Evolutionary conservation across 2,329 filamentous ascomycete species (phyloP), one percentile per base, ranked within the genome.

Genomic region (Stagonosporopsis vannaccii): DNA sequence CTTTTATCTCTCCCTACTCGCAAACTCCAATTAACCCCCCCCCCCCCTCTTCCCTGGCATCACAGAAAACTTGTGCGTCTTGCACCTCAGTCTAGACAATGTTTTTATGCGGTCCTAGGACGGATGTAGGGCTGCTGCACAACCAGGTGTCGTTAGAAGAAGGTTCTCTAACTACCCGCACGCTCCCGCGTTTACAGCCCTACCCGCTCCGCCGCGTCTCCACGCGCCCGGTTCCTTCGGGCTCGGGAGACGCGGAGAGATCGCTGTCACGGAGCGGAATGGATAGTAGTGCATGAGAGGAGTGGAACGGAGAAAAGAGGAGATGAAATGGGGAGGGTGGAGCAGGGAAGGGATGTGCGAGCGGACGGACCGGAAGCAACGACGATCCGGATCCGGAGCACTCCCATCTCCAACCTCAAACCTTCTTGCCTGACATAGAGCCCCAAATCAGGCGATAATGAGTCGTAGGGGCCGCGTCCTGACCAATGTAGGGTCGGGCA

Each of bases 301-400:
- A n/a, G n/a, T n/a, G 41, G 41, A 39, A 36, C 30, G 13, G 30
- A 32, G 28, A 30, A 9, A 12, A 12, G 28, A 5, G 28, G 28
- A 6, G 28, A 9, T 9, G 28, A 11, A 3, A 11, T 3, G 28
- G 4, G 30, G 33, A 23, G 25, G 30, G 36, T 11, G 46, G 46
- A 40, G 26, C 28, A 22, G 37, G 26, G n/a, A 36, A 36, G 36
- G 36, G 46, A 49, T 49, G 36, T 41, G 33, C 36, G 46, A 49
- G 36, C 46, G 46, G 46, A 49, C 33, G 17, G 11, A 12, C 43
- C 43, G 43, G 43, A 37, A 17, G 25, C n/a, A 6, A n/a, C 2
- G 13, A 32, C 4, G 30, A 5, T 32, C 30, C 30, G 30, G 13
- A n/a, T 32, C 13, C 30, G 30, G 30, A 13, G 13, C 13, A n/a